Conservation (phyloP, 2,329 filamentous ascomycete genomes). For the Elsinoe ampelina region DNA sequence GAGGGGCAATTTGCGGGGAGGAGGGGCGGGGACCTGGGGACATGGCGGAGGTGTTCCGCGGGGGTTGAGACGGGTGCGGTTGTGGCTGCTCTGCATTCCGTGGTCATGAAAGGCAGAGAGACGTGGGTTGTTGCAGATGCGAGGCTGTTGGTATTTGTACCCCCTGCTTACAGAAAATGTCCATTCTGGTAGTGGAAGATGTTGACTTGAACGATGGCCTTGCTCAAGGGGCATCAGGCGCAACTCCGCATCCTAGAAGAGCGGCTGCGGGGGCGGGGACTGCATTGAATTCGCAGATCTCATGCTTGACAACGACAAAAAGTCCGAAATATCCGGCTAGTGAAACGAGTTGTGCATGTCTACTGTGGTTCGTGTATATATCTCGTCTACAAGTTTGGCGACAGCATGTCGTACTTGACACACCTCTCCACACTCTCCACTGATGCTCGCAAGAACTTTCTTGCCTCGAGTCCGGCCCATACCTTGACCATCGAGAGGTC, state of each 20-base stretch:
- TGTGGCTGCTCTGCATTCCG: too few species aligned
- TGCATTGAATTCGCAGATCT: not conserved
- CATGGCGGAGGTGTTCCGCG: not conserved
- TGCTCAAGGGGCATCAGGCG: not conserved
- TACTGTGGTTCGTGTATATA: constrained; percentile 2
- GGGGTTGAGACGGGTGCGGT: not conserved
- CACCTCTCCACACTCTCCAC: constrained; percentile 82
- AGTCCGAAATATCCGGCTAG: not conserved
- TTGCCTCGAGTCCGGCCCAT: constrained; percentile 83
- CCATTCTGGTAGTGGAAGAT: not conserved
- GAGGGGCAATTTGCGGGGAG: not conserved
- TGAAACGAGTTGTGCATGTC: not conserved
- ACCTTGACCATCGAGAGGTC: constrained; percentile 67
- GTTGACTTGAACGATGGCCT: not conserved
- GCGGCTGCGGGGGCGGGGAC: not conserved
- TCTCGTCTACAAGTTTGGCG: constrained; percentile 62
- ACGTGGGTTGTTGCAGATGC: too few species aligned
- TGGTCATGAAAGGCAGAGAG: too few species aligned
- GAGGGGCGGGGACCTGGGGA: not conserved
- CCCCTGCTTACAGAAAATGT: not conserved
- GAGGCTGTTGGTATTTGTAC: not conserved
- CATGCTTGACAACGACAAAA: not conserved
- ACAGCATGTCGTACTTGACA: constrained; percentile 82
- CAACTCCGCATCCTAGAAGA: not conserved
- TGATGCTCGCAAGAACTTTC: constrained; percentile 81